These are phyloP conservation scores for Parsonsia alboflavescens DNA, from an alignment of 257 asterid species.

Conservation along the genomic window DNA sequence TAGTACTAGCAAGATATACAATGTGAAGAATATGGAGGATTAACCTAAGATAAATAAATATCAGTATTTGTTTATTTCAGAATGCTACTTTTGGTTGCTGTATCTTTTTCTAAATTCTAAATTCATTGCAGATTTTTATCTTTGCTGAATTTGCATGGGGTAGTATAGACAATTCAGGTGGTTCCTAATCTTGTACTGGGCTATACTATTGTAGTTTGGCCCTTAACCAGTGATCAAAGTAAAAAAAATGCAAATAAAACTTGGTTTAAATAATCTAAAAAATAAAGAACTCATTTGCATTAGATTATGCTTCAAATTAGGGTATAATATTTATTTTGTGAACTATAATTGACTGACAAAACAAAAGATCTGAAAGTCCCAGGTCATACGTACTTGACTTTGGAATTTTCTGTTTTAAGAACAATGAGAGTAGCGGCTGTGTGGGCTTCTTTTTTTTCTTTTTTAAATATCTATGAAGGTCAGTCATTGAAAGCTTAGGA, in stretches of 20 bases:
- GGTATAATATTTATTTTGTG: not conserved
- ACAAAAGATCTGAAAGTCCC: not conserved
- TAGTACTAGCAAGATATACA: not conserved
- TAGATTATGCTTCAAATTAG: not conserved
- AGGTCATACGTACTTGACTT: not conserved
- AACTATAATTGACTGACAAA: not conserved
- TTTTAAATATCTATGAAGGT: not conserved
- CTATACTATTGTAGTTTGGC: not conserved
- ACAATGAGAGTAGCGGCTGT: not conserved
- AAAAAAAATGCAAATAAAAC: not conserved
- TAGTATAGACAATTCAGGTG: no score
- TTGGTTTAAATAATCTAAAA: not conserved
- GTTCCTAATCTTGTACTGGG: not conserved
- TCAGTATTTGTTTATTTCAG: not conserved
- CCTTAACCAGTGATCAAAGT: not conserved
- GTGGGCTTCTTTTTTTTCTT: no score
- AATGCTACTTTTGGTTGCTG: not conserved
- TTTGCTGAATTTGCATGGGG: not conserved
- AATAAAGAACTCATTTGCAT: not conserved
- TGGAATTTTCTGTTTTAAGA: not conserved
- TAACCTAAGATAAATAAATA: not conserved
- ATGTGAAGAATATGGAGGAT: not conserved
- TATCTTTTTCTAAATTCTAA: not conserved
- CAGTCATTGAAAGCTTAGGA: not conserved
- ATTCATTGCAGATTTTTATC: not conserved